Base-by-base conservation (phyloP, 176 grass and related monocot genomes). In the Dendrocalamus sinicus region DNA sequence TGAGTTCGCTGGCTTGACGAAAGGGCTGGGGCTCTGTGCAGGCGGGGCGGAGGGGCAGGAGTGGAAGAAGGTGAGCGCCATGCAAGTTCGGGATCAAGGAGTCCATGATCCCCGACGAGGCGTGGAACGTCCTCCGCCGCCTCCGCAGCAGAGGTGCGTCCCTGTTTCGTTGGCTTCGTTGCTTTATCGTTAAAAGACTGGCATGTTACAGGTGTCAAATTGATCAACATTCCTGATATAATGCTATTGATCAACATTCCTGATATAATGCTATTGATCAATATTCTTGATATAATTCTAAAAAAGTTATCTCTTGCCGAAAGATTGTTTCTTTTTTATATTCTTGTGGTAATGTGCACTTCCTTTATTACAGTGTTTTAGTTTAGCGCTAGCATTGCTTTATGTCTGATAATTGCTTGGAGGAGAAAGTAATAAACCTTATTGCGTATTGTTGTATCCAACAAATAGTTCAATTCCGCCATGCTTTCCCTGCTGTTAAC, bases 91-190 rank as follows among this genome's bases (percentile, higher is more conserved):
- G 97, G 50, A 91, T 93, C 72, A 92, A 53, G 51, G 84, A 77
- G 16, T 91, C 97, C 70, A 96, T 96, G 97, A 96, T 99, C 75
- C 77, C 93, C 30, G 87, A 91, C 57, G 90, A 95, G 55, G 91
- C 92, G 14, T 92, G 85, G 81, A 88, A 86, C 23, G 96, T 99
- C 16, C 88, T 99, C 23, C 91, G 90, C 70, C 84, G 83, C 41
- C 94, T 96, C 67, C 87, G 91, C 37, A 94, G 89, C 82, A 92
- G 88, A 94, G 96, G 94, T 96, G 82, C 12, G 70, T 57, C 6
- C 12, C 22, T 12, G 12, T 8, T 61, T 73, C 20, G 5, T 32
- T 58, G 14, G 1, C 26, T 12, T 28, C 22, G 47, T 64, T 68
- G 30, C 6, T 70, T 61, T 76, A 2, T 52, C 13, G 4, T 54